Base-by-base conservation (phyloP, 2,329 filamentous ascomycete genomes). In the Cladosporium sp. region DNA sequence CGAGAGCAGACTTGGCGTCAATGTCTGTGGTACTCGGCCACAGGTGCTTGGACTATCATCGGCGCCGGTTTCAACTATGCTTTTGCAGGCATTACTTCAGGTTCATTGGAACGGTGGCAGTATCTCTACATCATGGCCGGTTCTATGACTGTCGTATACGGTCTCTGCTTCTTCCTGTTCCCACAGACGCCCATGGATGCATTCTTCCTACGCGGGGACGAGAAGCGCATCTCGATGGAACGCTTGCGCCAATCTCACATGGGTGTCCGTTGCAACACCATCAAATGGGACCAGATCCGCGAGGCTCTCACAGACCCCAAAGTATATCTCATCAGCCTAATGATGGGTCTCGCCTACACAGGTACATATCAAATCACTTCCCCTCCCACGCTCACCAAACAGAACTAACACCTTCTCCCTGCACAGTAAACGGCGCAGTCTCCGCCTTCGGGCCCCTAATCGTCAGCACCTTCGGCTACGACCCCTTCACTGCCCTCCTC, bases 391-490 rank as follows among this genome's bases (percentile, higher is more conserved):
- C 30, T 21, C 51, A 21, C 6, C 11, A n/a, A 18, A 10, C 15
- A n/a, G 8, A 55, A 34, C 52, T 55, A 55, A 55, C 52, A 8
- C 18, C 32, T 1, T 0, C 11, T 36, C n/a, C 11, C 18, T 8
- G 21, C 8, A 28, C 52, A 55, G 85, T 91, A 67, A 92, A 92
- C 71, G 89, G 89, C 11, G 90, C 89, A 7, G 86, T 92, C 12
- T 86, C 84, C 41, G 89, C 89, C 0, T 92, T 92, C 72, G 89
- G 89, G 0, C 89, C 89, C 0, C 78, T 92, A 1, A 92, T 92
- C 67, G 88, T 92, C 1, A 87, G 84, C 0, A 91, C 89, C 0
- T 92, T 92, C 73, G 89, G 89, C 65, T 91, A 85, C 78, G 82
- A 82, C 26, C 83, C 85, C 0, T 82, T 90, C 0, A 82, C 89